Evolutionary conservation across 768 basidiomycete genomes (phyloP).

Genomic region (Leccinum subtestaceum): DNA sequence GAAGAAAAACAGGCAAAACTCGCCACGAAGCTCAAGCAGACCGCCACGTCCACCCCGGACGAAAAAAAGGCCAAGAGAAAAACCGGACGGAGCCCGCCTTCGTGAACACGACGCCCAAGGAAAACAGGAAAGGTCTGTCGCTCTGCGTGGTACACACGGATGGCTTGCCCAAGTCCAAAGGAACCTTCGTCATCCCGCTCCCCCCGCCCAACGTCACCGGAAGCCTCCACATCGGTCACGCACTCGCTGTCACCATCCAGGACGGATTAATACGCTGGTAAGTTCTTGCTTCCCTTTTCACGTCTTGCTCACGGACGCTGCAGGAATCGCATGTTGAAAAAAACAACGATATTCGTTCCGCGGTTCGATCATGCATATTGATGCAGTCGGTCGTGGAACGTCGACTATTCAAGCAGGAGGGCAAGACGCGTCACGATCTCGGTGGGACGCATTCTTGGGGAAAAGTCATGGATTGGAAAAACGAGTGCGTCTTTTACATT

Average conservation of each 20-base stretch:
- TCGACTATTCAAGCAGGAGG: conserved; percentile 75
- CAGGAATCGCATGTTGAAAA: conserved; percentile 90
- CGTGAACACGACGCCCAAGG: too few relatives aligned
- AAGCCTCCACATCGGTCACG: conserved; percentile 92
- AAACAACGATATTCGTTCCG: conserved; percentile 83
- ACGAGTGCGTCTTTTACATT: conserved; percentile 53
- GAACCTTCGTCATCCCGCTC: conserved; percentile 77
- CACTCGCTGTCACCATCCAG: conserved; percentile 86
- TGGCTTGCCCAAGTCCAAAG: conserved; percentile 60
- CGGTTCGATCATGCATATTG: conserved; percentile 99
- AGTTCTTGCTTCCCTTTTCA: conserved; percentile 15
- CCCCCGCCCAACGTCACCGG: conserved; percentile 94
- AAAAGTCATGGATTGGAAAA: conserved; percentile 95
- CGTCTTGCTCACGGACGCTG: too few relatives aligned
- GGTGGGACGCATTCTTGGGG: conserved; percentile 81
- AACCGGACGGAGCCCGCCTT: too few relatives aligned
- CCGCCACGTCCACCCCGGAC: too few relatives aligned
- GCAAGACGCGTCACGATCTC: conserved; percentile 87
- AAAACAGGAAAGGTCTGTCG: too few relatives aligned
- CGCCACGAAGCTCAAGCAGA: too few relatives aligned
- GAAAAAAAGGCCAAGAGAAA: too few relatives aligned
- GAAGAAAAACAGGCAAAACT: too few relatives aligned
- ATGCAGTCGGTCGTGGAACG: conserved; percentile 98
- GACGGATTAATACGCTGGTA: conserved; percentile 88
- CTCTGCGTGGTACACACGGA: conserved; percentile 80